Evolutionary conservation across 2,329 filamentous ascomycete species (phyloP).

Genomic region (Pseudopyricularia cyperi): DNA sequence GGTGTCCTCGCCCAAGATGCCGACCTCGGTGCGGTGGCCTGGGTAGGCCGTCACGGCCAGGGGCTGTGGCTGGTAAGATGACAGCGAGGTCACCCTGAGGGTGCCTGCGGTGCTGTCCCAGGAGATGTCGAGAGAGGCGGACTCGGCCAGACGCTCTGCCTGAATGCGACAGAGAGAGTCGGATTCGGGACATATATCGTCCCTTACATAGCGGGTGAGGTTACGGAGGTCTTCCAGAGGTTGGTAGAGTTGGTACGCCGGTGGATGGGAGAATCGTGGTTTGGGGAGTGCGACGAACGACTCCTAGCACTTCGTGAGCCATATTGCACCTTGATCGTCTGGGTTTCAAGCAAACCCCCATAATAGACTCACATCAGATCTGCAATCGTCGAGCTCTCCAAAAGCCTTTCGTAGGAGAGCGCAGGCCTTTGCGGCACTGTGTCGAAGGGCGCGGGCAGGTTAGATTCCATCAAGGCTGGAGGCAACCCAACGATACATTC

Average conservation of each 20-base stretch:
- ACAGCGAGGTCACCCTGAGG: constrained; percentile 52
- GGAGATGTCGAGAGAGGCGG: constrained; percentile 62
- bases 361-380: constrained; percentile 23
- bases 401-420: constrained; percentile 44
- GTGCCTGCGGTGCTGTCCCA: constrained; percentile 56
- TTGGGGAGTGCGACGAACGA: constrained; percentile 48
- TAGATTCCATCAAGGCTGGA: background rate
- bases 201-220: constrained; percentile 39
- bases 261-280: constrained; percentile 44
- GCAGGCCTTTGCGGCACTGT: constrained; percentile 32
- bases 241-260: constrained; percentile 60
- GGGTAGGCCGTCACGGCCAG: constrained; percentile 26
- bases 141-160: constrained; percentile 30
- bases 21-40: constrained; percentile 60
- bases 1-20: constrained; percentile 56
- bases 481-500: background rate
- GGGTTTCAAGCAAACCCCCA: background rate
- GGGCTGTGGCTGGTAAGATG: constrained; percentile 32
- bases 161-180: constrained; percentile 36
- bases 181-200: constrained; percentile 34
- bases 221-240: constrained; percentile 41
- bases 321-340: background rate
- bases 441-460: background rate
- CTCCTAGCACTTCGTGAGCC: constrained; percentile 19
- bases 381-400: constrained; percentile 39